phyloP scores from a whole-genome alignment of 108 stramenopile species.

The Poteriospumella lacustris region DNA sequence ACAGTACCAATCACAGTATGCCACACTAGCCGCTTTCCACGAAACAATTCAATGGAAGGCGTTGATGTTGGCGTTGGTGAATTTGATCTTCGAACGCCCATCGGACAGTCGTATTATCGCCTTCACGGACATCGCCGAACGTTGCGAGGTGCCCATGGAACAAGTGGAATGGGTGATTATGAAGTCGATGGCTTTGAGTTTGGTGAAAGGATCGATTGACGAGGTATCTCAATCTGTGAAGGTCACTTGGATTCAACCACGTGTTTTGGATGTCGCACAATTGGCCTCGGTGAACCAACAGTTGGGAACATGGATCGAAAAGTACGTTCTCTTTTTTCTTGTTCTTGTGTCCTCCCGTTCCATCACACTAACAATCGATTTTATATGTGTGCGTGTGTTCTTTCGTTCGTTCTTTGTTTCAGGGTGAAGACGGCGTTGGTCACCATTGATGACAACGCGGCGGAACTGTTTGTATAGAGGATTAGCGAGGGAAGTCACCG shows the following conservation, averaged over 20 bases:
- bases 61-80: slow-evolving; percentile 80
- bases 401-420: too few species aligned
- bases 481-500: too few species aligned
- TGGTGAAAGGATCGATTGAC: slow-evolving; percentile 66
- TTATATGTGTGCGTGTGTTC: too few species aligned
- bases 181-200: slow-evolving; percentile 83
- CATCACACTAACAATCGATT: too few species aligned
- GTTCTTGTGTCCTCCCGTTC: too few species aligned
- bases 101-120: slow-evolving; percentile 72
- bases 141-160: slow-evolving; percentile 62
- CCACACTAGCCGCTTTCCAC: neutral
- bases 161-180: slow-evolving; percentile 98
- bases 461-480: too few species aligned
- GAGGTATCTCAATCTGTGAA: slow-evolving; percentile 53
- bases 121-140: slow-evolving; percentile 76
- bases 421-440: too few species aligned
- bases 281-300: slow-evolving; percentile 66
- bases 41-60: slow-evolving; percentile 84
- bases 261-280: slow-evolving; percentile 73
- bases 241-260: slow-evolving; percentile 96
- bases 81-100: slow-evolving; percentile 85
- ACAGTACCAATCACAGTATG: slow-evolving; percentile 35
- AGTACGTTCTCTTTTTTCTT: too few species aligned
- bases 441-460: too few species aligned
- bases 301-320: slow-evolving; percentile 56